phyloP scores from a whole-genome alignment of 345 rosid genomes.

The Salix koriyanagi region DNA sequence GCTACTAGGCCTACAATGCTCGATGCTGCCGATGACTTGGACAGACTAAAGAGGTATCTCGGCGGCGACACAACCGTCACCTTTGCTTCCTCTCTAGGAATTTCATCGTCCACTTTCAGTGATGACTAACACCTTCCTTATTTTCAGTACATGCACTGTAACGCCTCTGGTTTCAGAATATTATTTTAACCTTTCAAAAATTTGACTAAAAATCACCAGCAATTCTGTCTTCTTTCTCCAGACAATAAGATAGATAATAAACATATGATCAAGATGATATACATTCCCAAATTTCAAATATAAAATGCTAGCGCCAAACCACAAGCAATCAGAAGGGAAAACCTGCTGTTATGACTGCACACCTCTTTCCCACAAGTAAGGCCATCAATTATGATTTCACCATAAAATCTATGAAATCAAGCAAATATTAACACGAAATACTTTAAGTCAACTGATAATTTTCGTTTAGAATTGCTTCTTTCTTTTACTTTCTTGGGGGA shows the following conservation, averaged over 20 bases:
- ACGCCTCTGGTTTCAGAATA: neutral
- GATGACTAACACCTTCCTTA: slow-evolving; percentile 23
- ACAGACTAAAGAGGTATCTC: slow-evolving; percentile 50
- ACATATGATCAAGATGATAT: too few relatives aligned
- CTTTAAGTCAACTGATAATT: neutral
- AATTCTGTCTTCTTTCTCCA: neutral
- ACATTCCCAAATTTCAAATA: too few relatives aligned
- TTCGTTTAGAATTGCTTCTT: neutral
- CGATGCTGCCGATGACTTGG: slow-evolving; percentile 53
- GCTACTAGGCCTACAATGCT: slow-evolving; percentile 56
- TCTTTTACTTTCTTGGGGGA: neutral
- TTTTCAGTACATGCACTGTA: neutral
- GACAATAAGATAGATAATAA: neutral
- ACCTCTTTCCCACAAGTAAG: neutral
- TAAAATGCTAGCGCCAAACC: too few relatives aligned
- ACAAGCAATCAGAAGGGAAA: too few relatives aligned
- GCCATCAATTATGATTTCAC: neutral
- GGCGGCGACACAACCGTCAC: slow-evolving; percentile 42
- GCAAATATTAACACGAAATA: neutral
- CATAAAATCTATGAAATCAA: neutral
- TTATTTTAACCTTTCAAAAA: neutral
- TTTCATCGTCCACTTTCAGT: slow-evolving; percentile 41
- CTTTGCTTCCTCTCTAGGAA: slow-evolving; percentile 50
- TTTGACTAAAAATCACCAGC: neutral
- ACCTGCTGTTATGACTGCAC: too few relatives aligned